Percentiles rank a stretch among this genome's conserved stretches.
These are phyloP conservation scores for Cyclotella cryptica DNA, from an alignment of 108 stramenopile species.

Conservation along the genomic window DNA sequence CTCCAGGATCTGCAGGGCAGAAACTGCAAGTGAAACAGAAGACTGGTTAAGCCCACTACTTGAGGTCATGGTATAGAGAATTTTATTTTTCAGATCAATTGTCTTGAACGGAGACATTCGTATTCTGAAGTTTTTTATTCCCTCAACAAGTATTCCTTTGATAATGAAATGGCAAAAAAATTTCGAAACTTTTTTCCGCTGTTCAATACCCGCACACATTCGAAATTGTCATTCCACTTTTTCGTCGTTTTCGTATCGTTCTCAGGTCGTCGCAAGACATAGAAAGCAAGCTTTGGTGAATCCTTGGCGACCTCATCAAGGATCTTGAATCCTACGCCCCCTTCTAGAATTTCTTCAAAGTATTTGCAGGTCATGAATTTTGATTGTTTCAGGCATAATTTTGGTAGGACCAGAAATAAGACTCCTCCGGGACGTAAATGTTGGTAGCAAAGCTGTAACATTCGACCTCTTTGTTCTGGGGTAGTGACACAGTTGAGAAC, in stretches of 20 bases:
- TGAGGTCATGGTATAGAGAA: too few species aligned
- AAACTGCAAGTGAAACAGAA: too few species aligned
- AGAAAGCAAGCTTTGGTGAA: slow-evolving; percentile 86
- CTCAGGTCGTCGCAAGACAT: slow-evolving; percentile 62
- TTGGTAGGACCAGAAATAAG: slow-evolving; percentile 82
- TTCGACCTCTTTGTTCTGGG: slow-evolving; percentile 77
- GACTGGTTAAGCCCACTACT: too few species aligned
- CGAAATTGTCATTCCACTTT: slow-evolving; percentile 34
- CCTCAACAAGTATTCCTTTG: slow-evolving; percentile 18
- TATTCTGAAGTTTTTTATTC: neutral
- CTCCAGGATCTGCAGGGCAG: too few species aligned
- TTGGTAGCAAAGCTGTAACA: slow-evolving; percentile 77
- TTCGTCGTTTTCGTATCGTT: neutral
- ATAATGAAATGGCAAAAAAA: slow-evolving; percentile 68
- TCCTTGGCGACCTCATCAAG: slow-evolving; percentile 58
- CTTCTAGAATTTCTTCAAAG: slow-evolving; percentile 67
- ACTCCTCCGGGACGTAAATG: slow-evolving; percentile 81
- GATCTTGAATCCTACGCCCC: slow-evolving; percentile 75
- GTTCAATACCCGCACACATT: slow-evolving; percentile 29
- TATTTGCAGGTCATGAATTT: slow-evolving; percentile 62
- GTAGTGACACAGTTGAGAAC: slow-evolving; percentile 94
- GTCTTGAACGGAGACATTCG: neutral
- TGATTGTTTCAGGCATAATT: slow-evolving; percentile 75
- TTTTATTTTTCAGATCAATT: neutral
- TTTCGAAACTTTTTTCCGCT: slow-evolving; percentile 84